Evolutionary conservation across 192 early-diverging fungal genomes (phyloP).

Genomic region (Coemansia sp.): DNA sequence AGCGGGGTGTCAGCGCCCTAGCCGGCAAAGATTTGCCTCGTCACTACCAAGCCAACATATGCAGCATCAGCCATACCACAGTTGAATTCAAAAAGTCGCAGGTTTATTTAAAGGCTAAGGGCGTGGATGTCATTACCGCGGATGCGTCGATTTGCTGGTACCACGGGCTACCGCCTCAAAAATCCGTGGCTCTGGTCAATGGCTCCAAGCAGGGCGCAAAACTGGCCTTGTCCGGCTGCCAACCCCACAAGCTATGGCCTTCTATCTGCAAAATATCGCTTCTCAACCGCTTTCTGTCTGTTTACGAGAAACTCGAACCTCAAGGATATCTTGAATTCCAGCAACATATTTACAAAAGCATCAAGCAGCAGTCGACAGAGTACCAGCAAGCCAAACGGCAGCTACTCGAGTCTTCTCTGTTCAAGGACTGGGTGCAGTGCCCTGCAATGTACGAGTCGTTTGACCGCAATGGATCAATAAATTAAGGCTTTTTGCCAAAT

Average conservation of each 20-base stretch:
- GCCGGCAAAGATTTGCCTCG: slow-evolving; percentile 12
- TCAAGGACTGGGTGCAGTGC: slow-evolving; percentile 31
- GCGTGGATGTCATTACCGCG: slow-evolving; percentile 20
- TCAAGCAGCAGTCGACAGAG: slow-evolving; percentile 21
- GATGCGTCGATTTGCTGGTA: slow-evolving; percentile 50
- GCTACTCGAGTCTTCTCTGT: slow-evolving; percentile 14
- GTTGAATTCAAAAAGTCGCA: slow-evolving; percentile 36
- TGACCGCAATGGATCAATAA: slow-evolving; percentile 5
- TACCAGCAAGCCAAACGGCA: slow-evolving; percentile 27
- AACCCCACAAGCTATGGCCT: slow-evolving; percentile 20
- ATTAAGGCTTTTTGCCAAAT: slow-evolving; percentile 12
- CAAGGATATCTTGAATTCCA: no score
- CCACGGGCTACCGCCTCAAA: slow-evolving; percentile 5
- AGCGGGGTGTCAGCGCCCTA: slow-evolving; percentile 31
- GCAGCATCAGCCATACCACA: slow-evolving; percentile 6
- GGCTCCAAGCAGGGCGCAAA: slow-evolving; percentile 57
- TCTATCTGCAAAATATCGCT: slow-evolving; percentile 43
- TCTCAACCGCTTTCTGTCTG: not conserved
- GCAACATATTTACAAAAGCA: slow-evolving; percentile 19
- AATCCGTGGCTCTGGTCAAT: slow-evolving; percentile 51
- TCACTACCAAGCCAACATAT: not conserved
- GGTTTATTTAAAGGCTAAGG: slow-evolving; percentile 7
- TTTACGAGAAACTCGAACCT: not conserved
- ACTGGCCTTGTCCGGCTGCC: slow-evolving; percentile 20
- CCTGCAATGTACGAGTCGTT: slow-evolving; percentile 26